Percentiles rank a stretch among this genome's conserved stretches.
phyloP scores from a whole-genome alignment of 1,284 basidiomycete species.

The Moniliophthora roreri region DNA sequence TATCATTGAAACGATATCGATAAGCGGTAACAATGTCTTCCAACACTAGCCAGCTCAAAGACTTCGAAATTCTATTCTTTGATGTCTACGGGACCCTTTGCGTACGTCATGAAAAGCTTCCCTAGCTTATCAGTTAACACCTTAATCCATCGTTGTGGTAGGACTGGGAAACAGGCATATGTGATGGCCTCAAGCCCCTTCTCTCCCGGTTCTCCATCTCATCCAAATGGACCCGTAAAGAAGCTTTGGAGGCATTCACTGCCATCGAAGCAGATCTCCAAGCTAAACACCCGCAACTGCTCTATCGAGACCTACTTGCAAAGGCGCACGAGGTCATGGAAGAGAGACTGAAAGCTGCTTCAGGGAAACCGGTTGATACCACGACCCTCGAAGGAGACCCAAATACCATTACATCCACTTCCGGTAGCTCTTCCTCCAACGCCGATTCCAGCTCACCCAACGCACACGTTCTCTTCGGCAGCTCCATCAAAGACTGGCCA shows the following conservation, averaged over 20 bases:
- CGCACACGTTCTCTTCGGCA: conserved; percentile 46
- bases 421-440: conserved; percentile 18
- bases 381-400: conserved; percentile 22
- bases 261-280: conserved; percentile 59
- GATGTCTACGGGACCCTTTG: conserved; percentile 18
- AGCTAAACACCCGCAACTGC: conserved; percentile 52
- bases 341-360: conserved; percentile 30
- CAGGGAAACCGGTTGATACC: conserved; percentile 15
- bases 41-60: conserved; percentile 9
- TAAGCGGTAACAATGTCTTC: conserved; percentile 6
- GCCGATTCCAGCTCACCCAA: conserved; percentile 19
- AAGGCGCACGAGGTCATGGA: conserved; percentile 50
- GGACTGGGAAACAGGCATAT: conserved; percentile 75
- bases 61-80: conserved; percentile 17
- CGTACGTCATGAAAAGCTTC: conserved; percentile 1
- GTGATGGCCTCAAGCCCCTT: conserved; percentile 50
- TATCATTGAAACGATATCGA: too few relatives aligned
- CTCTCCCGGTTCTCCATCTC: conserved; percentile 42
- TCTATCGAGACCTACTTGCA: conserved; percentile 60
- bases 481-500: conserved; percentile 60
- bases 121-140: too few relatives aligned
- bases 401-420: conserved; percentile 13
- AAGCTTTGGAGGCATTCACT: conserved; percentile 52
- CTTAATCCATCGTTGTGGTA: too few relatives aligned
- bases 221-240: conserved; percentile 47